Percentiles rank a stretch among this genome's conserved stretches.
These are phyloP conservation scores for Talaromyces trachyspermus DNA, from an alignment of 495 filamentous ascomycete genomes.

Conservation along the genomic window DNA sequence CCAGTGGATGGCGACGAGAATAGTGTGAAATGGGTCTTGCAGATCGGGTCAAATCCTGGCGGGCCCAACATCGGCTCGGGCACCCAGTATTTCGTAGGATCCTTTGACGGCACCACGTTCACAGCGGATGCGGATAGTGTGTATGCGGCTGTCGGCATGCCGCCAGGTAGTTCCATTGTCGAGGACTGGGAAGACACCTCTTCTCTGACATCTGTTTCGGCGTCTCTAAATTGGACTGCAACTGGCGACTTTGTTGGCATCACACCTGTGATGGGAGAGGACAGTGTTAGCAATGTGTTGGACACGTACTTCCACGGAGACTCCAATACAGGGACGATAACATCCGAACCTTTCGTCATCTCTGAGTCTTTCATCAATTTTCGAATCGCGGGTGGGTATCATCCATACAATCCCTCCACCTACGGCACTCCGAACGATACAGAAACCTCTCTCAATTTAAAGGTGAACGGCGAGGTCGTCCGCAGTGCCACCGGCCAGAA, in stretches of 20 bases:
- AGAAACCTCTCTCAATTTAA: not conserved
- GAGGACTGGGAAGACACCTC: not conserved
- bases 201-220: not conserved
- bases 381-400: not conserved
- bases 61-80: conserved; percentile 41
- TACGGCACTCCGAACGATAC: not conserved
- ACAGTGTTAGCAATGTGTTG: not conserved
- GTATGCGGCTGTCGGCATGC: conserved; percentile 1
- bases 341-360: not conserved
- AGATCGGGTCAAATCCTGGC: conserved; percentile 48
- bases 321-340: not conserved
- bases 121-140: conserved; percentile 15
- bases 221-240: conserved; percentile 5
- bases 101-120: conserved; percentile 31
- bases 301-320: not conserved
- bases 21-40: conserved; percentile 37
- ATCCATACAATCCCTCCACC: not conserved
- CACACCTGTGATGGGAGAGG: not conserved
- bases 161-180: not conserved
- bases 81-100: conserved; percentile 29
- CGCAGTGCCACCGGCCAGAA: not conserved
- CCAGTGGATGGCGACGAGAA: conserved; percentile 19
- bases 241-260: conserved; percentile 10
- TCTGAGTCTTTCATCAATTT: not conserved
- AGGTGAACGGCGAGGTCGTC: not conserved